These are phyloP conservation scores for Wickerhamomyces bovis DNA, from an alignment of 805 yeast species.

Conservation along the genomic window DNA sequence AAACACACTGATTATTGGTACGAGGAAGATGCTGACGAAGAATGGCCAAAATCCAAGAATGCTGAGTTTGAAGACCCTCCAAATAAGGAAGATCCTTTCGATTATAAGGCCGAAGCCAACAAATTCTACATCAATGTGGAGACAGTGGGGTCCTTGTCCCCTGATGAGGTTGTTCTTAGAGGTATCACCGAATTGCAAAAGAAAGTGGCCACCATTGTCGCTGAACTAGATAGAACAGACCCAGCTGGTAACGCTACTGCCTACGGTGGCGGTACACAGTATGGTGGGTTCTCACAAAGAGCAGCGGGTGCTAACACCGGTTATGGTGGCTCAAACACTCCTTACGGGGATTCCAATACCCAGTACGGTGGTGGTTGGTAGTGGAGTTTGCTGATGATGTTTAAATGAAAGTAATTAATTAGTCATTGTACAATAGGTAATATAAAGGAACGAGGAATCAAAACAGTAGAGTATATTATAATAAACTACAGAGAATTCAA, in stretches of 20 bases:
- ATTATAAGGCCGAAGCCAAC: slow-evolving; percentile 74
- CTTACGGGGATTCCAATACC: neutral
- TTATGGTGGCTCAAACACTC: slow-evolving; percentile 2
- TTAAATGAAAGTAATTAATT: neutral
- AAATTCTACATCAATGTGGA: slow-evolving; percentile 87
- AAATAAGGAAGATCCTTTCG: slow-evolving; percentile 77
- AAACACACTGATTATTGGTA: slow-evolving; percentile 96
- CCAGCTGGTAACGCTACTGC: slow-evolving; percentile 25
- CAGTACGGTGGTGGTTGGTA: neutral
- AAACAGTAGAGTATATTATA: too few relatives aligned
- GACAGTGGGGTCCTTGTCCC: slow-evolving; percentile 83
- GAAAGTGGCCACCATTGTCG: slow-evolving; percentile 82
- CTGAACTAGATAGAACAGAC: slow-evolving; percentile 54
- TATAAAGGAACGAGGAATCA: too few relatives aligned
- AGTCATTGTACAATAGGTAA: neutral
- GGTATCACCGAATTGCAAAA: slow-evolving; percentile 82
- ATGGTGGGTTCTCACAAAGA: slow-evolving; percentile 26
- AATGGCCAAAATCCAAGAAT: slow-evolving; percentile 90
- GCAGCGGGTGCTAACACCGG: slow-evolving; percentile 1
- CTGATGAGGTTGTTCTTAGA: slow-evolving; percentile 82
- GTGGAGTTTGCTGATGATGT: neutral
- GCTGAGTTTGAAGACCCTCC: slow-evolving; percentile 97
- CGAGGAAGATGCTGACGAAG: slow-evolving; percentile 79
- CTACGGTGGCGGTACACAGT: slow-evolving; percentile 21
- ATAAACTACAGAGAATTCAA: too few relatives aligned